Percentiles rank a stretch among this genome's conserved stretches.
These are phyloP conservation scores for Daldinia vernicosa DNA, from an alignment of 495 filamentous ascomycete species.

Conservation along the genomic window DNA sequence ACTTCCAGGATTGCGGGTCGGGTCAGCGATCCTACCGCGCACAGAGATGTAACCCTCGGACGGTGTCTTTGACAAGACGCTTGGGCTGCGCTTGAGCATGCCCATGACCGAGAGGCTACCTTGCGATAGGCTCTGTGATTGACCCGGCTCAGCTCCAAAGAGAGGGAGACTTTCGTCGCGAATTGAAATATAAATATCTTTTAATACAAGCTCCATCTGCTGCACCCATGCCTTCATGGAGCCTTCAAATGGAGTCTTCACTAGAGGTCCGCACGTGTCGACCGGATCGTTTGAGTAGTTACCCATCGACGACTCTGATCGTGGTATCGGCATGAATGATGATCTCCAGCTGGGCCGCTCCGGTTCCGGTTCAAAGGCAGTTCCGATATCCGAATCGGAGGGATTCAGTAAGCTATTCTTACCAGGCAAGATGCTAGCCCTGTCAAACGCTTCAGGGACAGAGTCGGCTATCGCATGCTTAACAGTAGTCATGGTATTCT, in stretches of 20 bases:
- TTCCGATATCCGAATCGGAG: slow-evolving; percentile 41
- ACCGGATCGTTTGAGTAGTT: slow-evolving; percentile 42
- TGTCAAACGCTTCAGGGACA: slow-evolving; percentile 71
- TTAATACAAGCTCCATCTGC: slow-evolving; percentile 87
- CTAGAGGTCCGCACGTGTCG: slow-evolving; percentile 70
- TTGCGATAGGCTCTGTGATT: slow-evolving; percentile 54
- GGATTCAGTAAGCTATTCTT: slow-evolving; percentile 46
- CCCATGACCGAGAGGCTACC: slow-evolving; percentile 65
- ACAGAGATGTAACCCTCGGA: slow-evolving; percentile 75
- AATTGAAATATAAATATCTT: slow-evolving; percentile 91
- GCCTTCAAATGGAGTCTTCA: slow-evolving; percentile 81
- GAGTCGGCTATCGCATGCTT: slow-evolving; percentile 76
- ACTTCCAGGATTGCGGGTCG: slow-evolving; percentile 64
- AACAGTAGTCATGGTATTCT: slow-evolving; percentile 94
- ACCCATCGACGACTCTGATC: slow-evolving; percentile 56
- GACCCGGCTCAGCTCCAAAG: slow-evolving; percentile 67
- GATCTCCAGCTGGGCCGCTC: slow-evolving; percentile 54
- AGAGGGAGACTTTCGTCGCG: slow-evolving; percentile 84
- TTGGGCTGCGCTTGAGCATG: slow-evolving; percentile 84
- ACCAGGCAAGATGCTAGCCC: slow-evolving; percentile 55
- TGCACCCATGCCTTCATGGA: slow-evolving; percentile 84
- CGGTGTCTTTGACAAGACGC: slow-evolving; percentile 87
- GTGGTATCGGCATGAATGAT: slow-evolving; percentile 58
- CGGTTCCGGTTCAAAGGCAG: slow-evolving; percentile 56
- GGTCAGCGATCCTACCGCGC: slow-evolving; percentile 75